Percentiles rank a stretch among this genome's conserved stretches.
phyloP scores from a whole-genome alignment of 108 stramenopile genomes.

The Nannochloropsis gaditana region DNA sequence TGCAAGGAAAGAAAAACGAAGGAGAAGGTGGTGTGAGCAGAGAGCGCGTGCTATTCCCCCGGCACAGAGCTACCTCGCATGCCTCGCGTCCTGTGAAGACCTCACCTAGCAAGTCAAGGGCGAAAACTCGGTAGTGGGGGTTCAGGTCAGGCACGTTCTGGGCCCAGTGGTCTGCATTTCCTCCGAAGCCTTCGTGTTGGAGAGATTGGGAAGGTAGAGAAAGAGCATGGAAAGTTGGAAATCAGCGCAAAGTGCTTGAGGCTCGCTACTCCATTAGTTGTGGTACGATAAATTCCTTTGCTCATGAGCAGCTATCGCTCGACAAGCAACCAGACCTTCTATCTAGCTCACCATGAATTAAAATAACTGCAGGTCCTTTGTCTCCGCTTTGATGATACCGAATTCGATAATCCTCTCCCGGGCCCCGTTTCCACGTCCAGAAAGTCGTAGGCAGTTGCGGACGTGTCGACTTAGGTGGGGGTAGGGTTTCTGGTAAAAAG shows the following conservation, averaged over 20 bases:
- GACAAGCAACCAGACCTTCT: too few relatives aligned
- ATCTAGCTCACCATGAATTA: conserved; percentile 3
- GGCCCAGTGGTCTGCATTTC: conserved; percentile 54
- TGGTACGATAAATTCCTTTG: too few relatives aligned
- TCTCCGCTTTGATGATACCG: conserved; percentile 15
- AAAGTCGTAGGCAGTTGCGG: background rate
- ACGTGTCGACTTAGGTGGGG: background rate
- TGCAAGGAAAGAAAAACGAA: background rate
- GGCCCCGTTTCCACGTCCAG: background rate
- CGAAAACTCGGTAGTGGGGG: conserved; percentile 62
- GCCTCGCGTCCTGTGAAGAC: background rate
- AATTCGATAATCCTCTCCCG: background rate
- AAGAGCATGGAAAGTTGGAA: too few relatives aligned
- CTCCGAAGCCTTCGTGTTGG: background rate
- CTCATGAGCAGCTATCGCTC: too few relatives aligned
- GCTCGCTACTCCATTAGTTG: too few relatives aligned
- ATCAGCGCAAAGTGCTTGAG: too few relatives aligned
- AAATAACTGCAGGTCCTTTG: background rate
- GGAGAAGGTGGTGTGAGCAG: background rate
- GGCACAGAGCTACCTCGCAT: too few relatives aligned
- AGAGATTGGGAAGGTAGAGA: too few relatives aligned
- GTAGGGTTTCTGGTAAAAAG: too few relatives aligned
- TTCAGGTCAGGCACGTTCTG: conserved; percentile 43
- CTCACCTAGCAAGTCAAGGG: conserved; percentile 70
- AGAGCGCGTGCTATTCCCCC: background rate